Evolutionary conservation across 208 protist species (phyloP).

Genomic region (Porcisia deanei): DNA sequence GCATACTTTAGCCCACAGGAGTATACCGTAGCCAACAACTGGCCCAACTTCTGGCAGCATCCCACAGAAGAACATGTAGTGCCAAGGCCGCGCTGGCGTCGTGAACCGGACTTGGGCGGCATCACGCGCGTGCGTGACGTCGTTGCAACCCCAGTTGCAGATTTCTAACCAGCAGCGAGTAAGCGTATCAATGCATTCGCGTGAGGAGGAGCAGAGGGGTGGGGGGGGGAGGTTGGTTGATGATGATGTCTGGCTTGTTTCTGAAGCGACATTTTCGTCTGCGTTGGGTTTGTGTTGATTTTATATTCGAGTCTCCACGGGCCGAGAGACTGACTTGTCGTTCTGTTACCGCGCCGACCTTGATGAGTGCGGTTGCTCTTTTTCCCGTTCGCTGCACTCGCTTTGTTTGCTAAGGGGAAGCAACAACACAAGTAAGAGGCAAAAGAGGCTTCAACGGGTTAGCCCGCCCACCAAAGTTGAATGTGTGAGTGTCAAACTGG

Average conservation of each 20-base stretch:
- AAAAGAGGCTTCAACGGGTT: not conserved
- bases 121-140: slow-evolving; percentile 86
- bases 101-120: slow-evolving; percentile 75
- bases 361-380: not conserved
- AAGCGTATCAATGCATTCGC: not conserved
- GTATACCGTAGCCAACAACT: slow-evolving; percentile 70
- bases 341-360: not conserved
- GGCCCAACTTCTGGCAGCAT: slow-evolving; percentile 92
- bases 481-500: not conserved
- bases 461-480: not conserved
- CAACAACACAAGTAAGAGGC: not conserved
- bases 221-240: not conserved
- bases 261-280: not conserved
- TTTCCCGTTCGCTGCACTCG: not conserved
- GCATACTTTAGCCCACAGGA: slow-evolving; percentile 78
- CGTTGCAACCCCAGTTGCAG: slow-evolving; percentile 41
- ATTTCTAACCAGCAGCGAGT: slow-evolving; percentile 49
- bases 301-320: too few species aligned
- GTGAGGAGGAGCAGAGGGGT: not conserved
- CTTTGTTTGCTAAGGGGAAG: not conserved
- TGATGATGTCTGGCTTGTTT: not conserved
- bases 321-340: not conserved
- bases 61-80: slow-evolving; percentile 72
- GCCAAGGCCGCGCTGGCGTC: slow-evolving; percentile 74
- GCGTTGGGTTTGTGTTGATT: not conserved